A percentile compares a stretch with the other conserved stretches of the same genome.
Evolutionary conservation across 345 rosid species (phyloP).

Genomic region (Anastatica hierochuntica): DNA sequence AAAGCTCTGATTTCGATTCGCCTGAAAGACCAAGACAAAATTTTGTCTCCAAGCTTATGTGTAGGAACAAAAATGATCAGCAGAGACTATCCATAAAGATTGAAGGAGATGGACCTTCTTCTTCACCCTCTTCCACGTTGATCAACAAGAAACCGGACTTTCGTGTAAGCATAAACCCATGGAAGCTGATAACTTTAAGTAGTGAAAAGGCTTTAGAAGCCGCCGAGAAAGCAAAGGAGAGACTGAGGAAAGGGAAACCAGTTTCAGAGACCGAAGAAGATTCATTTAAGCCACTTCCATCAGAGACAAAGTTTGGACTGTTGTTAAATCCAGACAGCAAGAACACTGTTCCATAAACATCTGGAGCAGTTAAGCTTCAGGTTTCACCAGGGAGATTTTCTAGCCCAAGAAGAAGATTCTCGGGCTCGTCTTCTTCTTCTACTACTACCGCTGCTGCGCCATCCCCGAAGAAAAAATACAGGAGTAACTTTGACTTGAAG

Average conservation of each 20-base stretch:
- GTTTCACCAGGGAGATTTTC: conserved; percentile 62
- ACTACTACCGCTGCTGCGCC: too few relatives aligned
- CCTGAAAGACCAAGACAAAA: conserved; percentile 48
- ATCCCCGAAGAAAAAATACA: conserved; percentile 68
- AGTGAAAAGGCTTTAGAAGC: conserved; percentile 79
- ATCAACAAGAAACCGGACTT: conserved; percentile 56
- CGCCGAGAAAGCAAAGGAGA: conserved; percentile 86
- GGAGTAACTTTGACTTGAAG: conserved; percentile 77
- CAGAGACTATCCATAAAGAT: conserved; percentile 60
- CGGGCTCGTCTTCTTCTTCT: conserved; percentile 43
- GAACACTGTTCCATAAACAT: conserved; percentile 24
- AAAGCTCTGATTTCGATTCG: conserved; percentile 65
- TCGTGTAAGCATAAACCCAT: conserved; percentile 73
- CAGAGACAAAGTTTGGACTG: conserved; percentile 72
- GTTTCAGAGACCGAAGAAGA: too few relatives aligned
- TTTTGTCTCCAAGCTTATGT: conserved; percentile 51
- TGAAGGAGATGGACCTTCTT: conserved; percentile 42
- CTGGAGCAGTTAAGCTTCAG: too few relatives aligned
- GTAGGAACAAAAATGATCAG: conserved; percentile 43
- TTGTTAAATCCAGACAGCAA: conserved; percentile 40
- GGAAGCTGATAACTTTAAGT: conserved; percentile 73
- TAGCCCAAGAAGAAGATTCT: conserved; percentile 85
- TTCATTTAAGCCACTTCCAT: conserved; percentile 64
- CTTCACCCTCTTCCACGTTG: too few relatives aligned
- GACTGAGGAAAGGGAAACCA: conserved; percentile 48